Base-by-base conservation (phyloP, 768 basidiomycete species). In the Hortiboletus flavorubellus region DNA sequence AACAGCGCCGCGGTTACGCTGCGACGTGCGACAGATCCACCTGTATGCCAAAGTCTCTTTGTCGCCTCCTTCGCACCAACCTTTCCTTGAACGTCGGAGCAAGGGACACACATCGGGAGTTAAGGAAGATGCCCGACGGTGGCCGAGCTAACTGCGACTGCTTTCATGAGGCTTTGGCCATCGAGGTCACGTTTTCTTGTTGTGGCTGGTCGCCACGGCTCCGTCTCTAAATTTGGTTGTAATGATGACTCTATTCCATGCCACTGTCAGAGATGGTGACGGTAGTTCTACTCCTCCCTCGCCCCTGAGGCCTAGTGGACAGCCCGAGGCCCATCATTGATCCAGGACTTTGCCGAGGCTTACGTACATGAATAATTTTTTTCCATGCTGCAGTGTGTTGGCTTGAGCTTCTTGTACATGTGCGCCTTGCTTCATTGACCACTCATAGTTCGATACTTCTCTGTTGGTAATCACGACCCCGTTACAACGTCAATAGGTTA, bases 281-380 rank as follows among this genome's bases (percentile, higher is more conserved):
- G 26, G 26, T 48, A 16, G 38, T 46, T 51, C 34, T 26, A 23
- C 15, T 8, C 16, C 41, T 44, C 54, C 35, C 51, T 41, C 26
- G 8, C 38, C 51, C 53, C 53, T 46, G 37, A n/a, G 26, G 26
- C 26, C 26, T 26, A 5, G 5, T 8, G 15, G 26, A 49, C n/a
- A 30, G 18, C 21, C 21, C 21, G 21, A 21, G 21, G 21, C 21
- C 21, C 35, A 40, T 41, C 14, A 34, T 14, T 31, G 5, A 21
- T 43, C 14, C 35, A n/a, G 33, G 33, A 39, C 42, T 30, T 60
- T 34, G 44, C 56, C 46, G 16, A 16, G 35, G 31, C 30, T 61
- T 63, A 63, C 45, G 61, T 63, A 54, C 46, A 62, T n/a, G 16
- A 33, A 37, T 11, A 14, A n/a, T 18, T 53, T 43, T 41, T 49